These are phyloP conservation scores for Aegilops umbellulata DNA, from an alignment of 176 grass and related monocot species.

Conservation along the genomic window DNA sequence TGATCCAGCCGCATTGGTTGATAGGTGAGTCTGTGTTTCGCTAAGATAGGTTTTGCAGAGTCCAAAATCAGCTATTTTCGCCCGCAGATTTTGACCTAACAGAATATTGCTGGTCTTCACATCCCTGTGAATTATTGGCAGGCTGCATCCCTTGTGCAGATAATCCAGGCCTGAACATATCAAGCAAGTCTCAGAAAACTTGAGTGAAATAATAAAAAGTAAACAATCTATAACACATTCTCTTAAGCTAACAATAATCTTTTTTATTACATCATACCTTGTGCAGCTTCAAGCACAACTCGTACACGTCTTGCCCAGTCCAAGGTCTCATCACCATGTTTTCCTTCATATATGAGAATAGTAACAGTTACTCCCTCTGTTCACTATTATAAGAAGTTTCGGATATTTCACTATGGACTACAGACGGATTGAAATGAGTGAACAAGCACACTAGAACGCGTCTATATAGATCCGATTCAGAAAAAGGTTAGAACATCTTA, in stretches of 20 bases:
- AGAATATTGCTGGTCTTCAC: constrained; percentile 53
- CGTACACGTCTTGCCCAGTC: constrained; percentile 18
- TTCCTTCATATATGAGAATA: constrained; percentile 22
- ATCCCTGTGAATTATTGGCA: constrained; percentile 44
- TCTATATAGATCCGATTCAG: no score
- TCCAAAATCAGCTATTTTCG: constrained; percentile 49
- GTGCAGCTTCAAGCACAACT: constrained; percentile 26
- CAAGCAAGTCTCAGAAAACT: background rate
- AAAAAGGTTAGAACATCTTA: no score
- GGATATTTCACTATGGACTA: no score
- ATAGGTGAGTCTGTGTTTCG: background rate
- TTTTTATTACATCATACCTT: constrained; percentile 9
- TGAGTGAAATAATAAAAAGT: background rate
- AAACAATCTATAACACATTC: background rate
- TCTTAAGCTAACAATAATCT: background rate
- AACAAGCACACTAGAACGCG: no score
- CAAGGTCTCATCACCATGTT: background rate
- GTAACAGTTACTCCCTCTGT: background rate
- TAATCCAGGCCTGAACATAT: constrained; percentile 40
- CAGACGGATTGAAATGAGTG: no score
- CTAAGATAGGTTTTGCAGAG: constrained; percentile 9
- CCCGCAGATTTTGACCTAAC: constrained; percentile 26
- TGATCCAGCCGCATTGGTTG: constrained; percentile 7
- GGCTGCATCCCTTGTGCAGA: constrained; percentile 38
- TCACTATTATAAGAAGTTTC: no score